These are phyloP conservation scores for Tulasnella calospora DNA, from an alignment of 768 basidiomycete species.

Conservation along the genomic window DNA sequence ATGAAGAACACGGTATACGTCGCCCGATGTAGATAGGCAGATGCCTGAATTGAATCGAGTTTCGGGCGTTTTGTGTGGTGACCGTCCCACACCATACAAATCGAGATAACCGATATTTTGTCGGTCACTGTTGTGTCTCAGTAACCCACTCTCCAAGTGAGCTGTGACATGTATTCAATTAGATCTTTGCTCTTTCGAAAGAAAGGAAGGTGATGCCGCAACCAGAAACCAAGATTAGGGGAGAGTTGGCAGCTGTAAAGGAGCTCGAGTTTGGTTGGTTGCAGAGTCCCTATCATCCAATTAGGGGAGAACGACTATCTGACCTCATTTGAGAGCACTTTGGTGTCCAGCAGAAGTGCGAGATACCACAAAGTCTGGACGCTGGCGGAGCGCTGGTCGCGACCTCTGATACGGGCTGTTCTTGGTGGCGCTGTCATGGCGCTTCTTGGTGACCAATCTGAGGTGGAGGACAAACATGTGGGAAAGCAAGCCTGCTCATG, in stretches of 20 bases:
- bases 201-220: not conserved
- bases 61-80: not conserved
- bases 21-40: not conserved
- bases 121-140: slow-evolving; percentile 5
- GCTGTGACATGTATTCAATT: not conserved
- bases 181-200: slow-evolving; percentile 1
- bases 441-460: not conserved
- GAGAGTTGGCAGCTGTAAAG: not conserved
- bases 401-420: not conserved
- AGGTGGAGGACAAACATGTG: not conserved
- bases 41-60: slow-evolving; percentile 10
- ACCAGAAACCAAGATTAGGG: not conserved
- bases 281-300: not conserved
- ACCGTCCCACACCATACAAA: not conserved
- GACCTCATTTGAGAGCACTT: slow-evolving; percentile 1
- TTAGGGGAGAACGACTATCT: not conserved
- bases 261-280: slow-evolving; percentile 3
- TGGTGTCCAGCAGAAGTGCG: not conserved
- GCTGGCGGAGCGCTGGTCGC: not conserved
- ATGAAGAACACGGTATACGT: not conserved
- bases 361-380: not conserved
- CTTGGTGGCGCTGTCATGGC: not conserved
- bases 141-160: not conserved
- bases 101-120: not conserved
- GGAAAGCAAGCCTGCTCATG: not conserved